phyloP scores from a whole-genome alignment of 1,284 basidiomycete species.

The Rhodotorula sp. region DNA sequence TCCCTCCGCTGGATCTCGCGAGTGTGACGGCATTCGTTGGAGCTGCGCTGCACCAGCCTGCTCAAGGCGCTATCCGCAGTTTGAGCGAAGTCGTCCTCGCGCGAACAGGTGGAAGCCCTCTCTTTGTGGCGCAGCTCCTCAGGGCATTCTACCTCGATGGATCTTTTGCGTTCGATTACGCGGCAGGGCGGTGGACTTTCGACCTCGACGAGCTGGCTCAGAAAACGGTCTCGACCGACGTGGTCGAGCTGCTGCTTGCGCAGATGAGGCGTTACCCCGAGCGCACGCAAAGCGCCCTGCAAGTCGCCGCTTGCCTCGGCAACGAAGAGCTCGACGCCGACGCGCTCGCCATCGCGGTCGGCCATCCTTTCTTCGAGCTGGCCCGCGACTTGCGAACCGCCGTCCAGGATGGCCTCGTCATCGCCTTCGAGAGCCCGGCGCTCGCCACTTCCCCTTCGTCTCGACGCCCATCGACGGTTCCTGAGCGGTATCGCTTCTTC shows the following conservation, averaged over 20 bases:
- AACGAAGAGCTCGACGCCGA: conserved; percentile 26
- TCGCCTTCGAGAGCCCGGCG: conserved; percentile 13
- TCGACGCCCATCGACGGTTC: conserved; percentile 6
- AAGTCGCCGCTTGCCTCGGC: conserved; percentile 35
- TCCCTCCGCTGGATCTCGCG: conserved; percentile 25
- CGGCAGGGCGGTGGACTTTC: conserved; percentile 20
- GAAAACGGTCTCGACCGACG: conserved; percentile 30
- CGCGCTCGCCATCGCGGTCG: conserved; percentile 24
- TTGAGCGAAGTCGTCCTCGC: conserved; percentile 15
- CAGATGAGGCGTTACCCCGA: conserved; percentile 29
- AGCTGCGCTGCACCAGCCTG: conserved; percentile 16
- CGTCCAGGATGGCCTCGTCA: conserved; percentile 30
- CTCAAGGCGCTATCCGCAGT: background rate
- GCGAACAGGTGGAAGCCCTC: background rate
- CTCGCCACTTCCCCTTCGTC: background rate
- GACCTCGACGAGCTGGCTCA: conserved; percentile 32
- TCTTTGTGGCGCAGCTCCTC: conserved; percentile 25
- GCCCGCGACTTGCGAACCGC: conserved; percentile 27
- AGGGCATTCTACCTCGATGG: conserved; percentile 37
- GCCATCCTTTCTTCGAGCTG: conserved; percentile 13
- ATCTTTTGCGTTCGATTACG: conserved; percentile 33
- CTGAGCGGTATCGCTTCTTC: conserved; percentile 32
- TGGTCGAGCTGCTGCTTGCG: conserved; percentile 36
- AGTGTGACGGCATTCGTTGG: conserved; percentile 24
- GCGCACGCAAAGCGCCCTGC: conserved; percentile 14